A percentile compares a stretch with the other conserved stretches of the same genome.
Conservation (phyloP, 371 early-diverging fungal species). For the Catenaria anguillulae region DNA sequence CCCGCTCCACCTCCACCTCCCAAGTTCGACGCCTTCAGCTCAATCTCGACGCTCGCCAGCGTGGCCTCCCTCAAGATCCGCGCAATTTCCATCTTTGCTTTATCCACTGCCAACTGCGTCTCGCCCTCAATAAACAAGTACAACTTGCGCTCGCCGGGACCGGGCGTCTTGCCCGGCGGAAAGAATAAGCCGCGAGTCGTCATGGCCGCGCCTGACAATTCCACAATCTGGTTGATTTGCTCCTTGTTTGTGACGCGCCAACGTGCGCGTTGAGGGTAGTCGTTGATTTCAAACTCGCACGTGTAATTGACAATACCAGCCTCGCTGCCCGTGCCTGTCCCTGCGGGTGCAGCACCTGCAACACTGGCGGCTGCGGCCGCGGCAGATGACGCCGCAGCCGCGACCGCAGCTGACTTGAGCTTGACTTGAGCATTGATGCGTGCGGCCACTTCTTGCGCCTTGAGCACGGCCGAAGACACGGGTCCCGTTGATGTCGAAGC, state of each 20-base stretch:
- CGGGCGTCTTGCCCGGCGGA: slow-evolving; percentile 62
- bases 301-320: slow-evolving; percentile 11
- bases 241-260: slow-evolving; percentile 93
- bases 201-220: slow-evolving; percentile 82
- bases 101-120: slow-evolving; percentile 69
- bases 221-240: slow-evolving; percentile 75
- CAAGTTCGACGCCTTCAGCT: background rate
- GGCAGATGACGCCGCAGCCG: slow-evolving; percentile 9
- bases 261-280: slow-evolving; percentile 91
- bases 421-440: background rate
- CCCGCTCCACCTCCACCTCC: background rate
- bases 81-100: slow-evolving; percentile 83
- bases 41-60: slow-evolving; percentile 21
- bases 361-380: background rate
- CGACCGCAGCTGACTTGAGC: slow-evolving; percentile 6
- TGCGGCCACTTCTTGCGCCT: background rate
- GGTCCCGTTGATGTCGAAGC: too few species aligned
- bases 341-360: background rate
- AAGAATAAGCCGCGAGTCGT: slow-evolving; percentile 84
- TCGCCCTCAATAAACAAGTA: slow-evolving; percentile 91
- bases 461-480: too few species aligned
- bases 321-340: background rate
- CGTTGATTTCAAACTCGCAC: slow-evolving; percentile 90
- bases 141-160: slow-evolving; percentile 65
- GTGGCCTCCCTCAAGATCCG: slow-evolving; percentile 73